A percentile compares a stretch with the other conserved stretches of the same genome.
These are phyloP conservation scores for Scleroderma citrinum DNA, from an alignment of 768 basidiomycete species.

Conservation along the genomic window DNA sequence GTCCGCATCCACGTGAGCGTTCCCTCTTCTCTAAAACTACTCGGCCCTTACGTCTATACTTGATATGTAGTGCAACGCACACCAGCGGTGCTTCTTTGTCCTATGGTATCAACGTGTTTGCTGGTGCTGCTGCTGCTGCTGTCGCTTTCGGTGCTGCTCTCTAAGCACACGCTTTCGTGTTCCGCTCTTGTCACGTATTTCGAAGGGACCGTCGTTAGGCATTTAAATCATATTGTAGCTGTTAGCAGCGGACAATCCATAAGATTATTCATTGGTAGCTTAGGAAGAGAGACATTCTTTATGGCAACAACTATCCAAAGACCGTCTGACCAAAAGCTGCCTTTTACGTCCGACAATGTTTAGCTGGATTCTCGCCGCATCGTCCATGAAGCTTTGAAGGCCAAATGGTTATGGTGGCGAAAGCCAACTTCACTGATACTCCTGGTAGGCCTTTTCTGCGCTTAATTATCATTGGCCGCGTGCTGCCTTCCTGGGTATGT, in stretches of 20 bases:
- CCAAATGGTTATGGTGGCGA: slow-evolving; percentile 26
- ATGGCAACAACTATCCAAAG: no score
- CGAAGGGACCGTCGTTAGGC: not conserved
- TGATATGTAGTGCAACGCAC: not conserved
- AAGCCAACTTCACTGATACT: slow-evolving; percentile 53
- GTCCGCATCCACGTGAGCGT: not conserved
- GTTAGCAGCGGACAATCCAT: no score
- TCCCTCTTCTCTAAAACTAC: not conserved
- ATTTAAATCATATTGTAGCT: not conserved
- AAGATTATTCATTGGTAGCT: no score
- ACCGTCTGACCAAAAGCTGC: not conserved
- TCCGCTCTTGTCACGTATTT: no score
- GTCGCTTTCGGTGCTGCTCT: slow-evolving; percentile 11
- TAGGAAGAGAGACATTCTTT: no score
- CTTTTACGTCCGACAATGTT: not conserved
- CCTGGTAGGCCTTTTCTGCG: slow-evolving; percentile 55
- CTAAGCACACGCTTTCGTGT: not conserved
- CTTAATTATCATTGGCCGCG: slow-evolving; percentile 50
- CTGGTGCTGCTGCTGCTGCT: slow-evolving; percentile 7
- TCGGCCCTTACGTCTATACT: not conserved
- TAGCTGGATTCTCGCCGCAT: not conserved
- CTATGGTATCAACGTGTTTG: slow-evolving; percentile 6
- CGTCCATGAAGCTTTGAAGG: slow-evolving; percentile 27
- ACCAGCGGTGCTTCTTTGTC: slow-evolving; percentile 5
- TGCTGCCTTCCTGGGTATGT: slow-evolving; percentile 35